phyloP scores from a whole-genome alignment of 495 filamentous ascomycete species.

The Penicillium alfredii region DNA sequence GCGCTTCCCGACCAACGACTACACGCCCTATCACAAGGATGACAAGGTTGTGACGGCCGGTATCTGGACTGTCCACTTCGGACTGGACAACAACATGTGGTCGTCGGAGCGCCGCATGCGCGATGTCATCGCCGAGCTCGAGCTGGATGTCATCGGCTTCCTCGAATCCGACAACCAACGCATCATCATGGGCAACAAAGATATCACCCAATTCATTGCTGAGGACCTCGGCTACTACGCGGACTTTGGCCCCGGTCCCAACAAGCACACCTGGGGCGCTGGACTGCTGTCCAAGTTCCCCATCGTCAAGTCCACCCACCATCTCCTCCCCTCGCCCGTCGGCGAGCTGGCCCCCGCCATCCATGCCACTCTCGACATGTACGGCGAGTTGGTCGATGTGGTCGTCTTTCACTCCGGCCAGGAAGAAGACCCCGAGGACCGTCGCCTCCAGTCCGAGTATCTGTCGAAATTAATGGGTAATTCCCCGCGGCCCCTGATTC shows the following conservation, averaged over 20 bases:
- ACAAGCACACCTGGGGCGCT: constrained; percentile 98
- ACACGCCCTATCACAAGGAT: constrained; percentile 80
- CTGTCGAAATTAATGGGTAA: constrained; percentile 83
- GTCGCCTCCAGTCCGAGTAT: constrained; percentile 81
- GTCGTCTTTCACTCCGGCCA: constrained; percentile 99
- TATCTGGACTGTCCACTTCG: constrained; percentile 99
- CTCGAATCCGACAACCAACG: constrained; percentile 92
- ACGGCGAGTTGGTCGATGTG: constrained; percentile 85
- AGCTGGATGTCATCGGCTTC: constrained; percentile 91
- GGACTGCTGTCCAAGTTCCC: constrained; percentile 96
- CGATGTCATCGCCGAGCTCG: constrained; percentile 84
- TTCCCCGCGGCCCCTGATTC: constrained; percentile 70
- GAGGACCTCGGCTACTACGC: constrained; percentile 98
- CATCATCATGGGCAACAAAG: constrained; percentile 99
- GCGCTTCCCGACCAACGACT: constrained; percentile 92
- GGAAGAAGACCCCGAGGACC: constrained; percentile 94
- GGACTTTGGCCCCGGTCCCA: constrained; percentile 93
- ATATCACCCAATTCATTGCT: constrained; percentile 90
- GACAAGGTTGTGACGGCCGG: constrained; percentile 84
- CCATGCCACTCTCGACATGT: constrained; percentile 87
- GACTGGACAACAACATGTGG: constrained; percentile 99
- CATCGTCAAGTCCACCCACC: constrained; percentile 94
- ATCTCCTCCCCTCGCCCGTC: constrained; percentile 85
- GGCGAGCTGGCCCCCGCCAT: constrained; percentile 96
- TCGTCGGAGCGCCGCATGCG: constrained; percentile 90